Conservation (phyloP, 2,329 filamentous ascomycete species). For the Colletotrichum filicis region DNA sequence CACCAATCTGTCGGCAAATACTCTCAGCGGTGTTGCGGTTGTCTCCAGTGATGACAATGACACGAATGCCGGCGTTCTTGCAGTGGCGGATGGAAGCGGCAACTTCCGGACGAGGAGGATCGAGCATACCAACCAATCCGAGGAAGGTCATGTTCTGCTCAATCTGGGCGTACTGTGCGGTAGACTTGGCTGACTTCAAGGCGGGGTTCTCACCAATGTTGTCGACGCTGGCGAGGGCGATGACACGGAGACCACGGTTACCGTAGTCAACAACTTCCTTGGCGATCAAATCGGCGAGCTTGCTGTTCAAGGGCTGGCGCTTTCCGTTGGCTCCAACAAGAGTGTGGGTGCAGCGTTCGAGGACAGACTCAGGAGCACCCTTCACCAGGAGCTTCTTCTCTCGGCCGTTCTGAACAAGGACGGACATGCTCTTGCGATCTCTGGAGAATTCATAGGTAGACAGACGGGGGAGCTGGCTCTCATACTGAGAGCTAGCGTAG, state of each 20-base stretch:
- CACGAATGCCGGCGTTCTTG: slow-evolving; percentile 91
- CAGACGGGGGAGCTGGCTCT: slow-evolving; percentile 77
- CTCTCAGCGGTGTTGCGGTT: slow-evolving; percentile 98
- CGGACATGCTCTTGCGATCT: slow-evolving; percentile 99
- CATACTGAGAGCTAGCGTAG: slow-evolving; percentile 86
- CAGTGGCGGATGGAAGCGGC: slow-evolving; percentile 87
- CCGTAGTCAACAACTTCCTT: slow-evolving; percentile 90
- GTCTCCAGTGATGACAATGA: slow-evolving; percentile 98
- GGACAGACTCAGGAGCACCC: slow-evolving; percentile 92
- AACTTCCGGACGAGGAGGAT: slow-evolving; percentile 94
- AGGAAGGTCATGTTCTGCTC: slow-evolving; percentile 96
- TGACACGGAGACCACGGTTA: slow-evolving; percentile 91
- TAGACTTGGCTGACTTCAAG: slow-evolving; percentile 80
- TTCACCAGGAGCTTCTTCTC: slow-evolving; percentile 91
- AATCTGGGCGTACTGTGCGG: slow-evolving; percentile 83
- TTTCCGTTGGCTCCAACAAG: slow-evolving; percentile 83
- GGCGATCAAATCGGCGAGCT: slow-evolving; percentile 76
- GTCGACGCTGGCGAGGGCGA: slow-evolving; percentile 88
- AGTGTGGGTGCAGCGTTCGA: slow-evolving; percentile 89
- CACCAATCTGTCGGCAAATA: slow-evolving; percentile 96
- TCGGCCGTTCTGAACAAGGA: slow-evolving; percentile 78
- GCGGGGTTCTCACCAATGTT: slow-evolving; percentile 78
- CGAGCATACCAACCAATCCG: slow-evolving; percentile 94
- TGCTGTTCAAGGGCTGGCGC: slow-evolving; percentile 76
- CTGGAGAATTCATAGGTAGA: slow-evolving; percentile 97